phyloP scores from a whole-genome alignment of 2,329 filamentous ascomycete genomes.

The Rhytidhysteron rufulum region DNA sequence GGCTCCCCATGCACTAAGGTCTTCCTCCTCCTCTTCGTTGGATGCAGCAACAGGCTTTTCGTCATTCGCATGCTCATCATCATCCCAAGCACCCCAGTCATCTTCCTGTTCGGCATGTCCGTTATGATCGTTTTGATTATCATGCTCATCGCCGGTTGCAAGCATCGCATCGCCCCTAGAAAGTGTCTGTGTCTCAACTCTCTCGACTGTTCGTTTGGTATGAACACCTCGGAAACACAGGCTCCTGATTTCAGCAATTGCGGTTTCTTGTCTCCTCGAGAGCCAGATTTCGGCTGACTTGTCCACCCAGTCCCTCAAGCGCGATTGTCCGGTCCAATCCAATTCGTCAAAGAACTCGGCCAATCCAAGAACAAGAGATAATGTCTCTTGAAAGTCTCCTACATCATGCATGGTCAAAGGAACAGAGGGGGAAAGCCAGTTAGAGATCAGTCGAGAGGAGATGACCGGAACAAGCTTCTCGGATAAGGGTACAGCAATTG shows the following conservation, averaged over 20 bases:
- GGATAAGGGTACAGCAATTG: slow-evolving; percentile 55
- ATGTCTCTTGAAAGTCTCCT: slow-evolving; percentile 64
- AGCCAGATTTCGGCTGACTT: slow-evolving; percentile 83
- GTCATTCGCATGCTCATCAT: slow-evolving; percentile 64
- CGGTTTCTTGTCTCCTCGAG: slow-evolving; percentile 72
- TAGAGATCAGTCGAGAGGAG: slow-evolving; percentile 62
- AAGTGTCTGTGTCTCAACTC: slow-evolving; percentile 78
- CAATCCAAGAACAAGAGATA: slow-evolving; percentile 63
- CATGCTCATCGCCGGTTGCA: too few relatives aligned
- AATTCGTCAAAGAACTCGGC: slow-evolving; percentile 59
- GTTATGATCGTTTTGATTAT: too few relatives aligned
- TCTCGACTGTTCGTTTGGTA: slow-evolving; percentile 67
- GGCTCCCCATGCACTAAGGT: slow-evolving; percentile 47
- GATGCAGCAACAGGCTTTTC: slow-evolving; percentile 8
- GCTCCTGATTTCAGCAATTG: slow-evolving; percentile 69
- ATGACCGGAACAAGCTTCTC: slow-evolving; percentile 67
- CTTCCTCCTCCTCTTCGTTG: slow-evolving; percentile 42
- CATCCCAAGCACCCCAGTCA: slow-evolving; percentile 75
- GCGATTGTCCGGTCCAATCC: slow-evolving; percentile 58
- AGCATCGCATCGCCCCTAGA: slow-evolving; percentile 66
- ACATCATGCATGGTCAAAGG: slow-evolving; percentile 72
- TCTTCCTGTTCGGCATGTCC: slow-evolving; percentile 45
- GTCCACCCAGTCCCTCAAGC: slow-evolving; percentile 74
- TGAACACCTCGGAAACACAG: slow-evolving; percentile 66
- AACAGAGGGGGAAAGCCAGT: slow-evolving; percentile 73